Percentiles rank a stretch among this genome's conserved stretches.
Evolutionary conservation across 2,329 filamentous ascomycete species (phyloP).

Genomic region (Orbilia brochopaga): DNA sequence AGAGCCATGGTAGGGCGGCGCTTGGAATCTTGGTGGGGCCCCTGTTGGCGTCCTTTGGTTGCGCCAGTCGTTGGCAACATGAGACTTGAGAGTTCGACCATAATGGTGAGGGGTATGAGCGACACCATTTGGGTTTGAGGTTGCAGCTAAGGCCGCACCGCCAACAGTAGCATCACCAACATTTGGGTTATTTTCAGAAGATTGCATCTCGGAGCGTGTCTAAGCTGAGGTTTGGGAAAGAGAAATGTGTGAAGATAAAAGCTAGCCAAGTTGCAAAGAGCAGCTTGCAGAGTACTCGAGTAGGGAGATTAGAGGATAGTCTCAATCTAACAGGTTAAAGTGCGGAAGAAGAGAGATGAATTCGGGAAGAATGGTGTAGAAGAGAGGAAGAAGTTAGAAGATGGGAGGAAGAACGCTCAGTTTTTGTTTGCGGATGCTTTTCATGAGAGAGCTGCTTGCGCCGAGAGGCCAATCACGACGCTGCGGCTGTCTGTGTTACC

Average conservation of each 20-base stretch:
- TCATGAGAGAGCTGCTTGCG: neutral
- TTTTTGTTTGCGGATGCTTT: neutral
- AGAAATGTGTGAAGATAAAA: neutral
- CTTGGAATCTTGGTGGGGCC: conserved; percentile 1
- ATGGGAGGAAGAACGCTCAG: neutral
- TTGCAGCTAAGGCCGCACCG: neutral
- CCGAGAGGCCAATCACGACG: too few relatives aligned
- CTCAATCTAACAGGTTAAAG: too few relatives aligned
- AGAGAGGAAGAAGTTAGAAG: neutral
- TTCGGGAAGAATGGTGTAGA: neutral
- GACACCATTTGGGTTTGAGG: neutral
- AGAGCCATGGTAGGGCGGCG: neutral
- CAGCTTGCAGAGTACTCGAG: neutral
- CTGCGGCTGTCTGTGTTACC: too few relatives aligned
- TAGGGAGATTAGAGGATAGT: neutral
- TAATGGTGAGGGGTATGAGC: conserved; percentile 5
- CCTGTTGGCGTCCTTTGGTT: conserved; percentile 8
- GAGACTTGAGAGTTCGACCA: conserved; percentile 2
- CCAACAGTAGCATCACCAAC: neutral
- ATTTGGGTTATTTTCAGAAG: neutral
- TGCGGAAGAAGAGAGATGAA: neutral
- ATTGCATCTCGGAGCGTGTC: neutral
- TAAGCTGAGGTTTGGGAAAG: neutral
- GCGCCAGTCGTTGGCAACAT: conserved; percentile 5
- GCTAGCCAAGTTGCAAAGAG: neutral